These are phyloP conservation scores for Venturia asperata DNA, from an alignment of 2,329 filamentous ascomycete species.

Conservation along the genomic window DNA sequence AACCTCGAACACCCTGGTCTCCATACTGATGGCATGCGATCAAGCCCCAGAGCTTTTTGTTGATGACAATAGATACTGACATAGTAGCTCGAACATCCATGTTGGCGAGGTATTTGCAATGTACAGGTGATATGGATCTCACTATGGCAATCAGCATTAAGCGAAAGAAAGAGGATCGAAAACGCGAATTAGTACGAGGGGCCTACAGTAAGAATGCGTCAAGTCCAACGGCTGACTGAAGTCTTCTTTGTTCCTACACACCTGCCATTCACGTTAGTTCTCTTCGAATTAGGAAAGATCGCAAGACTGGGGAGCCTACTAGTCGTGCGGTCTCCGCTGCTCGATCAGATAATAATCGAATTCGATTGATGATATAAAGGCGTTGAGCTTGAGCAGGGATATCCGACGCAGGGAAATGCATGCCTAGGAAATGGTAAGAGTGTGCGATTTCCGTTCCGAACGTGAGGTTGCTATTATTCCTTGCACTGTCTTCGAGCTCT, in stretches of 20 bases:
- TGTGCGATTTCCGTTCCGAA: neutral
- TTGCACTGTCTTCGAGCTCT: too few species aligned
- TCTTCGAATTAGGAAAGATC: neutral
- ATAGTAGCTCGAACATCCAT: slow-evolving; percentile 12
- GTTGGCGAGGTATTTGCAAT: slow-evolving; percentile 13
- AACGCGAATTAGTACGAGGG: neutral
- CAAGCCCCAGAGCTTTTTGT: slow-evolving; percentile 3
- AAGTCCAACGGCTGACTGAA: slow-evolving; percentile 5
- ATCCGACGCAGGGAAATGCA: slow-evolving; percentile 9
- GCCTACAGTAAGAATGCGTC: slow-evolving; percentile 3
- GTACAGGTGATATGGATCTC: slow-evolving; percentile 10
- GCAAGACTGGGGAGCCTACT: neutral
- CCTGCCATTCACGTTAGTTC: neutral
- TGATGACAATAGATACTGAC: slow-evolving; percentile 11
- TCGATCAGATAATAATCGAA: slow-evolving; percentile 12
- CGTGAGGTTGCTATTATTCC: too few species aligned
- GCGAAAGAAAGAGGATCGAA: neutral
- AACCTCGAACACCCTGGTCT: neutral
- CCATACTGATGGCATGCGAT: slow-evolving; percentile 12
- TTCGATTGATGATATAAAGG: neutral
- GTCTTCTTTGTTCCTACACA: slow-evolving; percentile 9
- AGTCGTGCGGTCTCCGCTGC: slow-evolving; percentile 1
- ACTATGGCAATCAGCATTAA: neutral
- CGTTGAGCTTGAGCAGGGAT: slow-evolving; percentile 8
- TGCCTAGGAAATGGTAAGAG: neutral